Conservation (phyloP, 2,329 filamentous ascomycete species). For the Claviceps sp. region DNA sequence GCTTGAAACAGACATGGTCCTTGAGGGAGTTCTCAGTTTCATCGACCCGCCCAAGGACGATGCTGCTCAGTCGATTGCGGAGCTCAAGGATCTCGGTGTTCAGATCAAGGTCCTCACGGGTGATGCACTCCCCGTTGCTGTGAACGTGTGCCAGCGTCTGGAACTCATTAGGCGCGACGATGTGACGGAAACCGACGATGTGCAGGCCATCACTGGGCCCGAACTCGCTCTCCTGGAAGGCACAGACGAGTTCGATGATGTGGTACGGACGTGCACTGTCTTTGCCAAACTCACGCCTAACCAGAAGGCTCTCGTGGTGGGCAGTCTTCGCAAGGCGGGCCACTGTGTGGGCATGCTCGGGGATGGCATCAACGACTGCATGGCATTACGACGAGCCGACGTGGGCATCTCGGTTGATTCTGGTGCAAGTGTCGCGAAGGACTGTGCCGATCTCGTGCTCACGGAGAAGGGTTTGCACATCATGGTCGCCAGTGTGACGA, state of each 20-base stretch:
- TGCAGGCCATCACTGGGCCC: conserved; percentile 14
- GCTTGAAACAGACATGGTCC: conserved; percentile 13
- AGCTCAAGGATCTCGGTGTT: conserved; percentile 13
- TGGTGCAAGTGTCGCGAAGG: conserved; percentile 16
- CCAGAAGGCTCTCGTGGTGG: conserved; percentile 15
- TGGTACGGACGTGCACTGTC: conserved; percentile 13
- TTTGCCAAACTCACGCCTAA: conserved; percentile 17
- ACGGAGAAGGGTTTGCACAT: conserved; percentile 18
- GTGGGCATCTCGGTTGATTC: conserved; percentile 19
- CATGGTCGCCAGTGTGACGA: conserved; percentile 13
- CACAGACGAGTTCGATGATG: conserved; percentile 10
- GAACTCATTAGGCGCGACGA: conserved; percentile 9
- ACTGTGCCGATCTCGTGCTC: conserved; percentile 17
- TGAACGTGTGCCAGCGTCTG: conserved; percentile 16
- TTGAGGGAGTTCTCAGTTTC: conserved; percentile 16
- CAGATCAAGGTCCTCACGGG: conserved; percentile 17
- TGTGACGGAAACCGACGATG: conserved; percentile 8
- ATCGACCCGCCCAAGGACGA: conserved; percentile 18
- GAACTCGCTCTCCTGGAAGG: conserved; percentile 11
- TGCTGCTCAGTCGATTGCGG: conserved; percentile 13
- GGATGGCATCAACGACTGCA: conserved; percentile 18
- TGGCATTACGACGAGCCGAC: conserved; percentile 15
- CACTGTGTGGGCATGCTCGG: conserved; percentile 18
- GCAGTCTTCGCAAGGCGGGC: conserved; percentile 11
- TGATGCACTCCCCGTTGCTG: conserved; percentile 14